Evolutionary conservation across 345 rosid species (phyloP).

Genomic region (Mallotus nudiflorus): DNA sequence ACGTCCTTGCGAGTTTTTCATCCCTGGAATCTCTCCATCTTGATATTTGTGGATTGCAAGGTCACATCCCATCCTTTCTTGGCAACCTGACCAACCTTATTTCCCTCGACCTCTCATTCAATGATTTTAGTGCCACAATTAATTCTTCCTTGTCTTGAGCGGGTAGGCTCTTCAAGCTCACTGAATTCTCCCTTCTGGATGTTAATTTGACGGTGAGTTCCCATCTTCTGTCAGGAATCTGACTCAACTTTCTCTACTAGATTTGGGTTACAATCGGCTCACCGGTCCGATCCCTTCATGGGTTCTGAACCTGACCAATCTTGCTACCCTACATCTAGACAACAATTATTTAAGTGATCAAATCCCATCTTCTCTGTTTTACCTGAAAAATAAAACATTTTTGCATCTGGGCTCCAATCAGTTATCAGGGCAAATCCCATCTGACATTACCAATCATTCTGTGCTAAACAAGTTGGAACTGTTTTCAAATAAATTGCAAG

Average conservation of each 20-base stretch:
- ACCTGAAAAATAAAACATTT: too few species aligned
- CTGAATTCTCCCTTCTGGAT: background rate
- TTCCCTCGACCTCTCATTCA: background rate
- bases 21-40: background rate
- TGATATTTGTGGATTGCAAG: too few species aligned
- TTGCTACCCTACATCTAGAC: too few species aligned
- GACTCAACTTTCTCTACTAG: too few species aligned
- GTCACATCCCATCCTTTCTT: too few species aligned
- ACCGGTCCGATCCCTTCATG: background rate
- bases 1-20: background rate
- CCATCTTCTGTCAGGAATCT: too few species aligned
- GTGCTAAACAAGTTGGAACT: background rate
- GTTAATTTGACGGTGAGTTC: background rate
- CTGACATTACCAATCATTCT: background rate
- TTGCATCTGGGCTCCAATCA: background rate
- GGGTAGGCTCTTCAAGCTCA: background rate
- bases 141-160: background rate
- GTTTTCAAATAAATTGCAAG: background rate
- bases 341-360: too few species aligned
- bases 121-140: background rate
- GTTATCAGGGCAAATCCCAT: background rate
- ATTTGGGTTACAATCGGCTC: background rate
- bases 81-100: too few species aligned
- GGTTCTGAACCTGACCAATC: background rate
- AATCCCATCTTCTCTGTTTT: background rate